Base-by-base conservation (phyloP, 2,329 filamentous ascomycete genomes). In the Xylariaceae sp. region DNA sequence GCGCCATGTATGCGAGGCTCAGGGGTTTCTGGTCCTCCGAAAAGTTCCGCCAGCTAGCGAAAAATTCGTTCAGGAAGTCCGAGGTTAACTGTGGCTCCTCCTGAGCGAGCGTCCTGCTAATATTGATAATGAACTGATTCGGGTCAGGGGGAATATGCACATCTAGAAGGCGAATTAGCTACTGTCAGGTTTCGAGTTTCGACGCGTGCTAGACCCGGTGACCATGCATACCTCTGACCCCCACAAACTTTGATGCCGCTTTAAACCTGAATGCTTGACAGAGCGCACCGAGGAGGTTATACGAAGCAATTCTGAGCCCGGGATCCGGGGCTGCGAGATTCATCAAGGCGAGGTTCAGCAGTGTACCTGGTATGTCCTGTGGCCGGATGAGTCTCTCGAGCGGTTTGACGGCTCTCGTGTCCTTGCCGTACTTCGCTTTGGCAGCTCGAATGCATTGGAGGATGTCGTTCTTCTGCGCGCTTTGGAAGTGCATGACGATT, bases 1-100 rank as follows among this genome's bases (percentile, higher is more conserved):
- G 81, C 5, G 79, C 76, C 75, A 85, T 81, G 54, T 85, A 85
- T 5, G 78, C 74, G 19, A 85, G 65, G 48, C 78, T 81, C 16
- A 84, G 56, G 1, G 79, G 76, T 48, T 81, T 78, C 53, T 85
- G 81, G 40, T 82, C 75, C 23, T 81, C 74, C 1, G 76, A 72
- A 50, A 83, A 80, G 51, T 78, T 82, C 48, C 82, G 78, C 81
- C 81, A 85, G 13, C 80, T 78, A 16, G 83, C 77, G 42, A 85
- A 84, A 54, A 85, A 85, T 51, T 84, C 81, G n/a, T 80, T 83
- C 27, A 85, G 54, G 51, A 85, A 85, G 52, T 85, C 81, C 6
- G 71, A 73, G 1, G 81, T 84, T 6, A 85, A 67, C 50, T 83
- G 79, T 15, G 81, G 77, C 52, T 85, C 80, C 14, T 78, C 71